Base-by-base conservation (phyloP, 352 stramenopile genomes). In the Globisporangium middletonii region DNA sequence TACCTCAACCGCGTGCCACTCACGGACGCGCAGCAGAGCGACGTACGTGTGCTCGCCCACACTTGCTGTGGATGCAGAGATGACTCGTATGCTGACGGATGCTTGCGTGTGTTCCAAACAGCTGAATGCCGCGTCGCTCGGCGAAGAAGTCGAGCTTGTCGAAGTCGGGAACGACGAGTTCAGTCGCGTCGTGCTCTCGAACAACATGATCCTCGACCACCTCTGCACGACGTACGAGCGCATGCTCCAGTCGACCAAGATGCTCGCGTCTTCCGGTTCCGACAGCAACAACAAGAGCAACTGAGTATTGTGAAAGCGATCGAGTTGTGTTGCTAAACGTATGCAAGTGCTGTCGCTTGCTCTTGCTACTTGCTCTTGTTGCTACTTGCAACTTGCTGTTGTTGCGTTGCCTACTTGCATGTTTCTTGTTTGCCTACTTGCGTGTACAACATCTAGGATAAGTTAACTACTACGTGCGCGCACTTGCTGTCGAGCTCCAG, bases 211-310 rank as follows among this genome's bases (percentile, higher is more conserved):
- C 13, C 67, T 89, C 18, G 83, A 94, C 53, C 85, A 94, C 30
- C 74, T 94, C n/a, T 93, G 85, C 60, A 89, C 80, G 4, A 77
- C 83, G 44, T 94, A 94, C 63, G 84, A 94, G 54, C 71, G 69
- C 33, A 68, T 85, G 61, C 65, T 92, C 38, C 38, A 65, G 50
- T 49, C 43, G 23, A 63, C 57, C 9, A 49, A 49, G 43, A 63
- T 63, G 33, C 37, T 58, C 9, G 19, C 57, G 23, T n/a, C 51
- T 1, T 11, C 50, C 23, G 27, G 23, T 9, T 3, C 23, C 1
- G 23, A 50, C 12, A 44, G 16, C 38, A 44, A 18, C 16, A 18
- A 44, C 38, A 44, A 44, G 8, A 44, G 38, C 16, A 44, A 11
- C 16, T 15, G 38, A 44, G 4, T 6, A 11, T 4, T 6, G 2